These are phyloP conservation scores for Termitomyces titanicus DNA, from an alignment of 768 basidiomycete species.

Conservation along the genomic window DNA sequence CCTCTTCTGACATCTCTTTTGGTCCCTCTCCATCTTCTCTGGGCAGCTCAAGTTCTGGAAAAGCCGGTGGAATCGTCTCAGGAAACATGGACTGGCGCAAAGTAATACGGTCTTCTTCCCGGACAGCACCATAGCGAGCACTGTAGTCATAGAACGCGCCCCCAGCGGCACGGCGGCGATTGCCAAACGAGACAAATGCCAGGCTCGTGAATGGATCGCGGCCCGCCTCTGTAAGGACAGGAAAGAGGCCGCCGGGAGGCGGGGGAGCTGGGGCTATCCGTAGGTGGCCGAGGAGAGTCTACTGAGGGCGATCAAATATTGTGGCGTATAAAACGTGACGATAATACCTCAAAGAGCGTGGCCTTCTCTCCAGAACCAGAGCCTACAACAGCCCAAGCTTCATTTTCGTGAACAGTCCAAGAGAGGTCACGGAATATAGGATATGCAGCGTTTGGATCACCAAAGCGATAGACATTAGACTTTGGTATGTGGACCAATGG, in stretches of 20 bases:
- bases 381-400: slow-evolving; percentile 77
- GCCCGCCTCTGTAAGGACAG: slow-evolving; percentile 44
- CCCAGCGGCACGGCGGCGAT: slow-evolving; percentile 49
- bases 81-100: slow-evolving; percentile 69
- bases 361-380: slow-evolving; percentile 62
- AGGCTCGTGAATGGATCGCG: slow-evolving; percentile 48
- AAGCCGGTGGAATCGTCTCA: slow-evolving; percentile 37
- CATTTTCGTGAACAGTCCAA: slow-evolving; percentile 58
- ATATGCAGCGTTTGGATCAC: slow-evolving; percentile 40
- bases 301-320: background rate
- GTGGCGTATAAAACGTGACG: background rate
- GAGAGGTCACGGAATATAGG: slow-evolving; percentile 51
- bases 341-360: slow-evolving; percentile 59
- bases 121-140: slow-evolving; percentile 84
- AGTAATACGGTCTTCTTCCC: slow-evolving; percentile 80
- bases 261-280: slow-evolving; percentile 61
- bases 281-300: slow-evolving; percentile 71
- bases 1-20: slow-evolving; percentile 15
- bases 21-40: slow-evolving; percentile 12
- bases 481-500: slow-evolving; percentile 37
- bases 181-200: slow-evolving; percentile 64
- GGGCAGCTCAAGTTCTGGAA: slow-evolving; percentile 18
- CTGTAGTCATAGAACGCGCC: slow-evolving; percentile 91
- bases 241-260: slow-evolving; percentile 72
- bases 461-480: slow-evolving; percentile 57